phyloP scores from a whole-genome alignment of 768 basidiomycete genomes.

The Suillus bovinus region DNA sequence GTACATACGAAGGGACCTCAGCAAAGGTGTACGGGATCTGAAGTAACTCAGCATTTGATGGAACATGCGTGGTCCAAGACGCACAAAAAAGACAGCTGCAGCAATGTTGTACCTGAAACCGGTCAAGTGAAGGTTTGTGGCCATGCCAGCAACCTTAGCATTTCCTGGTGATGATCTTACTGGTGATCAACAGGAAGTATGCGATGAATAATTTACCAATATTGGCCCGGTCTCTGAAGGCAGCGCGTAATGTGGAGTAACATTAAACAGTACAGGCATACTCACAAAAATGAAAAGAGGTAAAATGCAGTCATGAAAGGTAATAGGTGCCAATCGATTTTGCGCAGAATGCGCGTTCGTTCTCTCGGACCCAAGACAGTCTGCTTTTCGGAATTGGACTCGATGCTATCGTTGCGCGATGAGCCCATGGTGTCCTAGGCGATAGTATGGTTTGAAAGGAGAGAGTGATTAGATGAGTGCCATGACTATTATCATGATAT shows the following conservation, averaged over 20 bases:
- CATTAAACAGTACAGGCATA: slow-evolving; percentile 5
- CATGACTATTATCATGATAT: not conserved
- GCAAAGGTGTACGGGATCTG: slow-evolving; percentile 38
- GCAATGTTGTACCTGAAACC: slow-evolving; percentile 38
- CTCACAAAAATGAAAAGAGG: slow-evolving; percentile 48
- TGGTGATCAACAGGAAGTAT: not conserved
- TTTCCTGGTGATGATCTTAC: slow-evolving; percentile 31
- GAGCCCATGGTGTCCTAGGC: not conserved
- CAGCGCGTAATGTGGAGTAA: not conserved
- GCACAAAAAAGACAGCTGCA: slow-evolving; percentile 40
- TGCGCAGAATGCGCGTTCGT: slow-evolving; percentile 35
- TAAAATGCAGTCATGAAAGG: slow-evolving; percentile 46
- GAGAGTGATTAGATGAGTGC: not conserved
- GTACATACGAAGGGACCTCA: slow-evolving; percentile 39
- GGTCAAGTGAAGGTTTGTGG: slow-evolving; percentile 34
- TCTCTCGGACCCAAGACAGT: slow-evolving; percentile 15
- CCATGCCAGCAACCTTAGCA: slow-evolving; percentile 47
- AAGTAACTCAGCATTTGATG: slow-evolving; percentile 2
- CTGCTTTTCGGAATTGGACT: not conserved
- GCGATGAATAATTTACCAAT: slow-evolving; percentile 34
- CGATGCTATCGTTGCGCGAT: not conserved
- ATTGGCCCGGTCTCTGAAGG: slow-evolving; percentile 42
- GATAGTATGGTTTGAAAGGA: not conserved
- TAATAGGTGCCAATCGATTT: slow-evolving; percentile 45
- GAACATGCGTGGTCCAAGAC: slow-evolving; percentile 2